A percentile compares a stretch with the other conserved stretches of the same genome.
Conservation (phyloP, 177 flowering plant species). For the Vitis hybrid region DNA sequence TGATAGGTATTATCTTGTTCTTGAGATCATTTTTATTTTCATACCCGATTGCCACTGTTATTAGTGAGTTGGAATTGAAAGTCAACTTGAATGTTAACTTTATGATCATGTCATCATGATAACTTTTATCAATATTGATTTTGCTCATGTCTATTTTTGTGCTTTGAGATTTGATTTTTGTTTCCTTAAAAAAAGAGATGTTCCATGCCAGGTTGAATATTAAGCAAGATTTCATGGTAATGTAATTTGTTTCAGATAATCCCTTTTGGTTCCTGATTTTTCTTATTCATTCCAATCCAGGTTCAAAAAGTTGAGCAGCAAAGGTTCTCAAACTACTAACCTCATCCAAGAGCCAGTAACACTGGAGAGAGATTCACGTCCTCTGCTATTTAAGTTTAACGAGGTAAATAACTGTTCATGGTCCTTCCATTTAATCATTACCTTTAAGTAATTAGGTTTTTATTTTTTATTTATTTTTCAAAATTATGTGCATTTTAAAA, state of each 20-base stretch:
- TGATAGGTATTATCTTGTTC: conserved; percentile 56
- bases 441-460: too few species aligned
- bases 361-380: conserved; percentile 62
- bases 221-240: background rate
- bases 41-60: background rate
- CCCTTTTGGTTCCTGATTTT: conserved; percentile 8
- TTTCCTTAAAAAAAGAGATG: background rate
- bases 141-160: background rate
- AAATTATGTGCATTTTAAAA: background rate
- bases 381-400: conserved; percentile 75
- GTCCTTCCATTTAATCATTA: too few species aligned
- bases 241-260: background rate
- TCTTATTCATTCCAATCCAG: conserved; percentile 37
- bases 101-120: background rate
- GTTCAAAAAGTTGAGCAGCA: conserved; percentile 53
- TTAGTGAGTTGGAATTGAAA: background rate
- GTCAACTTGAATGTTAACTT: background rate
- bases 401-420: conserved; percentile 48
- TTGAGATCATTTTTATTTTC: background rate
- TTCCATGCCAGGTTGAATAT: background rate
- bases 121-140: background rate
- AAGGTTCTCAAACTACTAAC: conserved; percentile 37
- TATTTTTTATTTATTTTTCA: too few species aligned
- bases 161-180: background rate
- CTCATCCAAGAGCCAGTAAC: conserved; percentile 36